phyloP scores from a whole-genome alignment of 768 basidiomycete species.

The Mycena polygramma region DNA sequence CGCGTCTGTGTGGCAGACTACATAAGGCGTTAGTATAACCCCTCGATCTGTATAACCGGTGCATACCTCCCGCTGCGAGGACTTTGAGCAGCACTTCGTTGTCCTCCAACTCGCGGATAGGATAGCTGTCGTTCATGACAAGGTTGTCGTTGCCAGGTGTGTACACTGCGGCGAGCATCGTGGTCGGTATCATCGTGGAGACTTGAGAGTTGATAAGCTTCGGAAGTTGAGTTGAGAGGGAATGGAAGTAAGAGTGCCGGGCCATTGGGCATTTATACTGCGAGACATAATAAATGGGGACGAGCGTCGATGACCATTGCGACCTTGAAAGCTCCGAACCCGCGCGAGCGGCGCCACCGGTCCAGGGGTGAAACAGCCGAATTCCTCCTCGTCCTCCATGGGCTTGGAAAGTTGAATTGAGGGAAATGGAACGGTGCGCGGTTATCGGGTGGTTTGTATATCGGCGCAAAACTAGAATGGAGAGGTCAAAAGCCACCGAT shows the following conservation, averaged over 20 bases:
- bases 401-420: too few relatives aligned
- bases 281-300: too few relatives aligned
- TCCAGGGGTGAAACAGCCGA: too few relatives aligned
- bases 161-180: slow-evolving; percentile 33
- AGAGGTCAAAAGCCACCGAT: too few relatives aligned
- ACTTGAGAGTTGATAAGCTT: neutral
- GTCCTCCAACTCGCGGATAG: slow-evolving; percentile 26
- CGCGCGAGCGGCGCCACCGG: too few relatives aligned
- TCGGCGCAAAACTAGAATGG: too few relatives aligned
- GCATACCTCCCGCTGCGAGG: slow-evolving; percentile 29
- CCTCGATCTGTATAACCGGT: neutral
- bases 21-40: neutral
- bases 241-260: neutral
- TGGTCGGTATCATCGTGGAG: slow-evolving; percentile 9
- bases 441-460: too few relatives aligned
- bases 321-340: too few relatives aligned
- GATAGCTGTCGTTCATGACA: slow-evolving; percentile 25
- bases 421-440: too few relatives aligned
- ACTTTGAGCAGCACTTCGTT: slow-evolving; percentile 35
- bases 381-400: too few relatives aligned
- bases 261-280: neutral
- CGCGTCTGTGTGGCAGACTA: slow-evolving; percentile 33
- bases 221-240: neutral
- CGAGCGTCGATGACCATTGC: too few relatives aligned
- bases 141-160: slow-evolving; percentile 18